Conservation (phyloP, 2,329 filamentous ascomycete genomes). For the Penicillium sp. region DNA sequence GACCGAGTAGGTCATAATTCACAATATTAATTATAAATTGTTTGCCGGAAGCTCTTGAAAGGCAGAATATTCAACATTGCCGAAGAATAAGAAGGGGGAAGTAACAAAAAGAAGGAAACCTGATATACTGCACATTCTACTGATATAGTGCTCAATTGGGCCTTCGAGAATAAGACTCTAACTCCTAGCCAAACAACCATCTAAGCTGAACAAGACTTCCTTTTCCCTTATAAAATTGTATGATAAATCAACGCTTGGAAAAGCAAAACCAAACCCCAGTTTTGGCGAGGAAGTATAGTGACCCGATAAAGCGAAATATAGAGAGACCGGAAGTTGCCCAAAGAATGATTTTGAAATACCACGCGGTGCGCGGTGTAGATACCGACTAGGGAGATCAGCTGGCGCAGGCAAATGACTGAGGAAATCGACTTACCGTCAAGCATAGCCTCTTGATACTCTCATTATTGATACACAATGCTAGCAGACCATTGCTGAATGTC, state of each 20-base stretch:
- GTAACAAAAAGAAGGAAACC: no score
- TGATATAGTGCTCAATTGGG: no score
- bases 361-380: conserved; percentile 8
- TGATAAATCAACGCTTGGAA: background rate
- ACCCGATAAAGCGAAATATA: conserved; percentile 20
- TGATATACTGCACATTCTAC: no score
- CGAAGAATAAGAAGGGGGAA: no score
- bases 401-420: background rate
- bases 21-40: no score
- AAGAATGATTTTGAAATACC: conserved; percentile 19
- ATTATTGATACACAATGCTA: conserved; percentile 82
- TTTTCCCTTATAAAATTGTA: no score
- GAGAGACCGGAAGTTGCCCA: conserved; percentile 22
- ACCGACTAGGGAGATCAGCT: background rate
- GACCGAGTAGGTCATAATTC: no score
- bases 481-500: conserved; percentile 86
- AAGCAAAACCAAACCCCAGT: conserved; percentile 17
- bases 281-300: conserved; percentile 18
- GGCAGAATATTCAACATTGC: no score
- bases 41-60: no score
- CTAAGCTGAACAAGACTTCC: no score
- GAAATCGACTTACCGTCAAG: conserved; percentile 14
- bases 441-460: conserved; percentile 44
- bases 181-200: no score
- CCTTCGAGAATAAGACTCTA: no score